These are phyloP conservation scores for Usnea hakonensis DNA, from an alignment of 495 filamentous ascomycete species.

Conservation along the genomic window DNA sequence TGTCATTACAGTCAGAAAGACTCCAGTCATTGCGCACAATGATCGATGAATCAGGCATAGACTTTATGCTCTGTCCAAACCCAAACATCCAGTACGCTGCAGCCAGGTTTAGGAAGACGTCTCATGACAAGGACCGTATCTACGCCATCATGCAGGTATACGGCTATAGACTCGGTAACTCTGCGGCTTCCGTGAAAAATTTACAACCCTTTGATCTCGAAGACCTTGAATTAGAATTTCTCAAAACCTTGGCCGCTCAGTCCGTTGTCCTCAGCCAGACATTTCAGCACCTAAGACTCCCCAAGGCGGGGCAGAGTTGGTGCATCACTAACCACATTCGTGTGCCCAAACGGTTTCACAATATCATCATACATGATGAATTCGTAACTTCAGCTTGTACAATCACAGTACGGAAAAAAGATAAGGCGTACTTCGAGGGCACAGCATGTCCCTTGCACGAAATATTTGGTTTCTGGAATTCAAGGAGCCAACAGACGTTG, in stretches of 20 bases:
- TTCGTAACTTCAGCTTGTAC: background rate
- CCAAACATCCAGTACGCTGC: conserved; percentile 7
- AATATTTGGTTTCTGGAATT: background rate
- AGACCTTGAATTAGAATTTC: background rate
- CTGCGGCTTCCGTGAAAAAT: background rate
- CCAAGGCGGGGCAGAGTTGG: background rate
- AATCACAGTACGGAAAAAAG: background rate
- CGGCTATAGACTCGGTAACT: background rate
- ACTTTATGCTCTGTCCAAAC: conserved; percentile 6
- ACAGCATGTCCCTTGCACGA: background rate
- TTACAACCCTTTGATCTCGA: background rate
- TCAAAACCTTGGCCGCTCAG: background rate
- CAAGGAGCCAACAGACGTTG: background rate
- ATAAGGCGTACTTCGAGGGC: background rate
- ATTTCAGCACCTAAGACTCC: background rate
- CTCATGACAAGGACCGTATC: background rate
- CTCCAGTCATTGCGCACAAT: background rate
- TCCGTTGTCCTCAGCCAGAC: background rate
- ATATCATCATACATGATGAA: background rate
- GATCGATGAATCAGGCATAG: conserved; percentile 5
- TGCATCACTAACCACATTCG: background rate
- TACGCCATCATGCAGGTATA: conserved; percentile 3
- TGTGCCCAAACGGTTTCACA: background rate
- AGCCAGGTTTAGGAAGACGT: conserved; percentile 3
- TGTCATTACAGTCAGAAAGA: background rate